Evolutionary conservation across 176 grass and related monocot species (phyloP), one percentile per base, ranked within the genome.

Genomic region (Aegilops tauschii): DNA sequence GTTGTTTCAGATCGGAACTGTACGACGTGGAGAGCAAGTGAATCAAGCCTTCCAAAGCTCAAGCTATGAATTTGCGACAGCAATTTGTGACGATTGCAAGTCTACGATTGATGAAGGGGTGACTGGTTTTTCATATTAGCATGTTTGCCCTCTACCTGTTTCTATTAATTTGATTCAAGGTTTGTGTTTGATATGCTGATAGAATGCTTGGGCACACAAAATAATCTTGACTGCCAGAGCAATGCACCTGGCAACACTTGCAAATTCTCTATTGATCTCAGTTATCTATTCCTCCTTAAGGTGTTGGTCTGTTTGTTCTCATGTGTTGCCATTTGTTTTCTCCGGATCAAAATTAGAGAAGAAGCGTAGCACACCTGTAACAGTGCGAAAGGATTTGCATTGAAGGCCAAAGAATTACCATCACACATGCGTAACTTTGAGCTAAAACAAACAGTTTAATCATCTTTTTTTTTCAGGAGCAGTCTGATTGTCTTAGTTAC

Each of bases 1-100:
- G 31, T 77, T 76, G 17, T 90, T 87, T 89, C 87, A 92, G 91
- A 89, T 89, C 91, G 3, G 91, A 92, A 37, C 61, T 89, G 25
- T 89, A 89, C 71, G 91, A 92, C 16, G 70, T 64, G 18, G 91
- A 92, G 84, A 89, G 87, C 78, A 92, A 92, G 78, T 92, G 84
- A 92, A 63, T 30, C 30, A 20, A 28, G 63, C 9, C 29, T 4
- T 82, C n/a, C 5, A 25, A 54, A 76, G 63, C 21, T 82, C 12
- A 49, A 30, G 31, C 20, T 34, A 71, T 27, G 49, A 62, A 37
- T 52, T 73, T 37, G 49, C 12, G 5, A 20, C 77, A 40, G 71
- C 31, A 78, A 25, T 72, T 65, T 73, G 40, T 81, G 62, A 69
- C 66, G 5, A 84, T 80, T 62, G 49, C 6, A 16, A 76, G 16